Evolutionary conservation across 2,329 filamentous ascomycete genomes (phyloP), one percentile per base, ranked within the genome.

Genomic region (Emergomyces orientalis): DNA sequence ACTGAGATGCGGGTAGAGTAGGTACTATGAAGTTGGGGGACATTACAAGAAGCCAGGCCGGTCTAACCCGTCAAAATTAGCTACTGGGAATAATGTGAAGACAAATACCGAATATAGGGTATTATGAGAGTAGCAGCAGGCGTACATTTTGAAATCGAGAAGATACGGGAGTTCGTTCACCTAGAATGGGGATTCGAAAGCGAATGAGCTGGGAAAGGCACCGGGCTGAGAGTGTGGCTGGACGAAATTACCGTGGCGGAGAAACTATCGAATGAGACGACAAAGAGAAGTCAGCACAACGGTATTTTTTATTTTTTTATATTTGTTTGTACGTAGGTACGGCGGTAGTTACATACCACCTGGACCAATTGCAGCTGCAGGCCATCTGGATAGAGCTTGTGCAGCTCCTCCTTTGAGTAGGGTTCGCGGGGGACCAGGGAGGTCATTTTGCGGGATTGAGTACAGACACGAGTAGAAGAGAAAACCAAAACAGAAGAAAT

Each of bases 351-450:
- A n/a, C n/a, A n/a, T 72, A 87, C 82, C 69, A 97, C 82, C 78
- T 99, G 94, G 59, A 97, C 94, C 64, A 94, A 85, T 73, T 94
- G 89, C 43, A 99, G 85, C 73, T 93, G 84, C 64, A 99, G 81
- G 54, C 83, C 80, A 62, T 86, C 77, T 0, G 94, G 94, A 78
- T 97, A 99, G 64, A 97, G 86, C 70, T 81, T 80, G 52, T 83
- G 80, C 59, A 97, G 84, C 82, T 97, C 92, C 64, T 90, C 87
- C 67, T 86, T 79, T 54, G 88, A 86, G 78, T 97, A 97, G 0
- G 90, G 86, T 63, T 83, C 79, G 63, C 90, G 85, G 58, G 90
- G 90, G 54, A 82, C 77, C 54, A 96, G 82, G 49, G 88, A 88
- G 14, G 92, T 89, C 93, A 97, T 97, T 52, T 62, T 54, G 22